Evolutionary conservation across 768 basidiomycete genomes (phyloP).

Genomic region (Calocybe indica): DNA sequence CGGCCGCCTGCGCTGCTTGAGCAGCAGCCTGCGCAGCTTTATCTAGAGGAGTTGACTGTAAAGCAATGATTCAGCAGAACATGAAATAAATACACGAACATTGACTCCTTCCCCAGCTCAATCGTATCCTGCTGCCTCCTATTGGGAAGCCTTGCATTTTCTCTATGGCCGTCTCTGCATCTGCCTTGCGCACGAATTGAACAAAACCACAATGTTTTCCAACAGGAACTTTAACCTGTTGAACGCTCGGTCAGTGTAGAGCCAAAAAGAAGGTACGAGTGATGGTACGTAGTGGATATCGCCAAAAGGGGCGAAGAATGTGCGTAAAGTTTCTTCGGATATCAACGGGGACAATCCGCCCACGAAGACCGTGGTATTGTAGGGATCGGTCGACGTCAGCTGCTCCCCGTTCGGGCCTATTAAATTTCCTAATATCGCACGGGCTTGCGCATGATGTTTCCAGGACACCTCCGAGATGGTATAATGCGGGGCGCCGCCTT

Average conservation of each 20-base stretch:
- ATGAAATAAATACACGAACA: constrained; percentile 40
- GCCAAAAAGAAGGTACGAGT: constrained; percentile 1
- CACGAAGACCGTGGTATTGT: constrained; percentile 94
- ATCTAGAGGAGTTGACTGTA: constrained; percentile 35
- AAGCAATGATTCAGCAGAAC: constrained; percentile 1
- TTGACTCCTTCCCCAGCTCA: constrained; percentile 94
- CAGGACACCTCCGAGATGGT: constrained; percentile 69
- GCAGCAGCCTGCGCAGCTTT: constrained; percentile 90
- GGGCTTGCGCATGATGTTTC: constrained; percentile 81
- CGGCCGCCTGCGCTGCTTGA: constrained; percentile 73
- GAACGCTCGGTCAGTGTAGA: constrained; percentile 8
- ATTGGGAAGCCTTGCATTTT: constrained; percentile 97
- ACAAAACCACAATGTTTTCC: constrained; percentile 96
- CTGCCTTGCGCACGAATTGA: constrained; percentile 87
- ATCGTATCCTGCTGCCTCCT: constrained; percentile 83
- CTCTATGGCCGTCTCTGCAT: constrained; percentile 89
- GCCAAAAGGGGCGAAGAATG: constrained; percentile 89
- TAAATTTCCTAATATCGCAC: constrained; percentile 75
- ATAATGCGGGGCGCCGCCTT: constrained; percentile 43
- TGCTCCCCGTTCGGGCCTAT: constrained; percentile 86
- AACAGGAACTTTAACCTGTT: constrained; percentile 90
- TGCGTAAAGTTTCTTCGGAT: constrained; percentile 84
- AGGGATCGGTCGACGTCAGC: constrained; percentile 86
- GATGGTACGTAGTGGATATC: constrained; percentile 82
- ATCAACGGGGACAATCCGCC: constrained; percentile 87